A percentile compares a stretch with the other conserved stretches of the same genome.
Evolutionary conservation across 495 filamentous ascomycete genomes (phyloP).

Genomic region (Collariella sp.): DNA sequence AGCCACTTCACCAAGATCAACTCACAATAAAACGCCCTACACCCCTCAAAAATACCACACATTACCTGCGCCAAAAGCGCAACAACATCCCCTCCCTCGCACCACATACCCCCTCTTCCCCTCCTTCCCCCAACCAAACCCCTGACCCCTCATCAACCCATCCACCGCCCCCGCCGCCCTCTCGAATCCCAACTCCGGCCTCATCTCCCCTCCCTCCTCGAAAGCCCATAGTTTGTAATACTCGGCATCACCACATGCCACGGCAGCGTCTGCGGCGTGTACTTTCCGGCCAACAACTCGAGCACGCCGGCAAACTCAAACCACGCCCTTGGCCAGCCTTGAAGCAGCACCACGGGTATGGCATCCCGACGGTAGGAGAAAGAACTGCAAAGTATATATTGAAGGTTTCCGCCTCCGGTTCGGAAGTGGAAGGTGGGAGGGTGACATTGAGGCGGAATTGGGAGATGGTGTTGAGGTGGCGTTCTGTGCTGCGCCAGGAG

Average conservation of each 20-base stretch:
- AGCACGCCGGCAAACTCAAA: slow-evolving; percentile 46
- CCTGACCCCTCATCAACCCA: too few relatives aligned
- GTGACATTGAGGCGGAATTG: slow-evolving; percentile 49
- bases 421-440: slow-evolving; percentile 39
- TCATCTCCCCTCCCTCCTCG: slow-evolving; percentile 41
- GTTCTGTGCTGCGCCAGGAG: slow-evolving; percentile 45
- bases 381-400: too few relatives aligned
- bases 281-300: slow-evolving; percentile 39
- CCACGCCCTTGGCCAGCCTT: slow-evolving; percentile 42
- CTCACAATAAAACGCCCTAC: slow-evolving; percentile 37
- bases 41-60: slow-evolving; percentile 24
- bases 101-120: too few relatives aligned
- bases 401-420: too few relatives aligned
- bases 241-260: slow-evolving; percentile 62
- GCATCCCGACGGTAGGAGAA: too few relatives aligned
- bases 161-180: too few relatives aligned
- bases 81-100: too few relatives aligned
- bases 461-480: slow-evolving; percentile 53
- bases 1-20: neutral
- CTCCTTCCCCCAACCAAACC: too few relatives aligned
- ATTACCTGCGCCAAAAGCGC: slow-evolving; percentile 41
- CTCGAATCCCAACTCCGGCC: slow-evolving; percentile 40
- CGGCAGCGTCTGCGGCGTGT: slow-evolving; percentile 46
- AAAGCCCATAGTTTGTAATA: slow-evolving; percentile 55
- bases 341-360: slow-evolving; percentile 49